Percentiles rank a stretch among this genome's conserved stretches.
Conservation (phyloP, 306 rosid species). For the Cajanus cajan region DNA sequence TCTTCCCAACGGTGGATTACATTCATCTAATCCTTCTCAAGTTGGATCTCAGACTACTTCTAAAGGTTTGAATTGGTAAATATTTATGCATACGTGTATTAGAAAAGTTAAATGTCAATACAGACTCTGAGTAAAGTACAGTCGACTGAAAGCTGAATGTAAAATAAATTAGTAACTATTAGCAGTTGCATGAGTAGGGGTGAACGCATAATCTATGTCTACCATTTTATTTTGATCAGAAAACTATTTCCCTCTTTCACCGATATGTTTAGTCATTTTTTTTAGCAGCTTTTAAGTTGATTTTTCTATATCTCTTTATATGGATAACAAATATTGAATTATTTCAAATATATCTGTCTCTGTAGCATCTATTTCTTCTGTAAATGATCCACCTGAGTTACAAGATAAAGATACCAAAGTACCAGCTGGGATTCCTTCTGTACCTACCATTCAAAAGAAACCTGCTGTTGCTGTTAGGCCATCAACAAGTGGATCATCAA, state of each 20-base stretch:
- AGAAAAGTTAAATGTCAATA: not conserved
- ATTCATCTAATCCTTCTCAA: conserved; percentile 47
- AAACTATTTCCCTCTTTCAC: not conserved
- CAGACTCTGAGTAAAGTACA: not conserved
- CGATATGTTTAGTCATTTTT: not conserved
- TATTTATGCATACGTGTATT: conserved; percentile 19
- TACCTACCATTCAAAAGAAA: conserved; percentile 49
- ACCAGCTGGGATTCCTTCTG: conserved; percentile 43
- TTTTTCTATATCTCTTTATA: not conserved
- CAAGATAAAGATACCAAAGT: conserved; percentile 62
- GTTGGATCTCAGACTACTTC: conserved; percentile 51
- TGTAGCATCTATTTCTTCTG: conserved; percentile 54
- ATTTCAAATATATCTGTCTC: conserved; percentile 24
- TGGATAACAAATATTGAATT: conserved; percentile 23
- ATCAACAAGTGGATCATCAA: conserved; percentile 84
- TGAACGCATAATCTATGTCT: not conserved
- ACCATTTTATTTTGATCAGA: conserved; percentile 19
- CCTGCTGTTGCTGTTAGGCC: conserved; percentile 44
- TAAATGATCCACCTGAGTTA: conserved; percentile 55
- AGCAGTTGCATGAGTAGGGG: conserved; percentile 6
- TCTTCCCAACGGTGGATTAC: conserved; percentile 53
- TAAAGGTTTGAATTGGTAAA: conserved; percentile 59
- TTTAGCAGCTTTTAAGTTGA: not conserved
- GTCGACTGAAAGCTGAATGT: not conserved
- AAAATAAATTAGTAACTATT: not conserved